These are phyloP conservation scores for Lachancea sp. DNA, from an alignment of 805 yeast genomes.

Conservation along the genomic window DNA sequence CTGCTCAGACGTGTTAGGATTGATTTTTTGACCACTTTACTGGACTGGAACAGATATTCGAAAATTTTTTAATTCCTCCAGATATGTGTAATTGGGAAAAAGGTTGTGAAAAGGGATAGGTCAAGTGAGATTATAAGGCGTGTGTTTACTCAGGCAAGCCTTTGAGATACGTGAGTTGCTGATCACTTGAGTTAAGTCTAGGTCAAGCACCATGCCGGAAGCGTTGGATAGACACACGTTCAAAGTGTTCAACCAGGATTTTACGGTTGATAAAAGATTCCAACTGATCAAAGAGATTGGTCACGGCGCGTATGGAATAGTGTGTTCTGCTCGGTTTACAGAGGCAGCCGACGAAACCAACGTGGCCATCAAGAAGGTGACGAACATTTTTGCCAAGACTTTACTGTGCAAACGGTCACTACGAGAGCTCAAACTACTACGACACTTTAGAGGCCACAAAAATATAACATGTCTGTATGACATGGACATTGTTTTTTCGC, in stretches of 20 bases:
- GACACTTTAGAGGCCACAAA: slow-evolving; percentile 93
- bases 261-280: slow-evolving; percentile 82
- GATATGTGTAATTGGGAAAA: too few relatives aligned
- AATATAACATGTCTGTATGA: slow-evolving; percentile 94
- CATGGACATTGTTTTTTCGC: slow-evolving; percentile 67
- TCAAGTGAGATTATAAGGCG: not conserved
- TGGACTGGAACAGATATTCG: not conserved
- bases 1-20: not conserved
- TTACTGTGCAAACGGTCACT: slow-evolving; percentile 87
- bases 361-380: slow-evolving; percentile 93
- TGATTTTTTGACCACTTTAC: not conserved
- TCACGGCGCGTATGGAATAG: slow-evolving; percentile 97
- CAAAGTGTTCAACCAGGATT: slow-evolving; percentile 83
- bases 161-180: not conserved
- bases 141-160: not conserved
- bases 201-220: slow-evolving; percentile 19
- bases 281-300: slow-evolving; percentile 90
- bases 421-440: slow-evolving; percentile 80
- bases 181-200: not conserved
- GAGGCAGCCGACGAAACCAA: slow-evolving; percentile 67
- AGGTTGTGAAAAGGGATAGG: slow-evolving; percentile 1
- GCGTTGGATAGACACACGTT: slow-evolving; percentile 41
- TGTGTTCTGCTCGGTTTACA: slow-evolving; percentile 84
- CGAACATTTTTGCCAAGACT: slow-evolving; percentile 87
- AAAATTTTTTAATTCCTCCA: not conserved